Evolutionary conservation across 345 rosid species (phyloP), one percentile per base, ranked within the genome.

Genomic region (Pugionium dolabratum): DNA sequence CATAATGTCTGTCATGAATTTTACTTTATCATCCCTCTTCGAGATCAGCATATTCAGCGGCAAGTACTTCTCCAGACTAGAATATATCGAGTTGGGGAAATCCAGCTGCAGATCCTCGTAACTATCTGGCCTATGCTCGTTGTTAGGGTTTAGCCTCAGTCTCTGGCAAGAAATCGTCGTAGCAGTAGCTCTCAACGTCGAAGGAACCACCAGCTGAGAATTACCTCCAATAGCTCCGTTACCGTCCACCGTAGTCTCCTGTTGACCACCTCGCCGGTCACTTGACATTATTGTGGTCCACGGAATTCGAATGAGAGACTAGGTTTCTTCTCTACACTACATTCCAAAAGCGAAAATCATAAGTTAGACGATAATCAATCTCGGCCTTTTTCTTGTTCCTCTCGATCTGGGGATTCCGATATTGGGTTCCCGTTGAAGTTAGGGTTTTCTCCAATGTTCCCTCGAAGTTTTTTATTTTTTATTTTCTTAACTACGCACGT

Each of bases 1-100:
- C 69, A 92, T 83, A 66, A 89, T 83, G 62, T 82, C 85, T 31
- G 84, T 81, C 89, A 92, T 87, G 93, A 82, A 84, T 59, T 76
- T 77, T 53, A 84, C 74, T 81, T 87, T 86, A 42, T 79, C 75
- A 40, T 92, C 95, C 33, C 91, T 86, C 2, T 78, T 39, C 4
- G 77, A 69, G 27, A 68, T 58, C 31, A 87, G 84, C 76, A 89
- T 54, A 10, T 74, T 18, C 1, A 83, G 78, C 9, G 98, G 98
- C 74, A 89, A 75, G 86, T 89, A 87, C 9, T 83, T 74, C 82
- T 89, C 96, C 5, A 89, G 81, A 9, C 90, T 80, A 77, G 85
- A 82, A 60, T 87, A 87, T 35, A 92, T 82, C 47, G 80, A 72
- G 62, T 86, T 86, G 34, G 82, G 86, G 82, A 84, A 89, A 39